phyloP scores from a whole-genome alignment of 306 rosid species.

The Vigna unguiculata region DNA sequence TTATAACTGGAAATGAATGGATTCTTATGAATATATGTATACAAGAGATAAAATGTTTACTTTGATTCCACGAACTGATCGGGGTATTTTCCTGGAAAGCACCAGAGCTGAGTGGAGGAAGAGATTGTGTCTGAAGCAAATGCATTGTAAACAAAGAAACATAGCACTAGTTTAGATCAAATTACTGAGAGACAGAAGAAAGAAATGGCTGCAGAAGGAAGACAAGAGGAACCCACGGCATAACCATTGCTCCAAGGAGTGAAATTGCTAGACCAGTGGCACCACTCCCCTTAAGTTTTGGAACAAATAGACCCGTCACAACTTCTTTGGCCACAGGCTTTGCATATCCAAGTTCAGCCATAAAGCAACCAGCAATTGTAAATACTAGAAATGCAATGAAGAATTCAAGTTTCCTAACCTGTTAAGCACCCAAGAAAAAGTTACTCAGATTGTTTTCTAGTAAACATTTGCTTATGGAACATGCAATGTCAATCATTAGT shows the following conservation, averaged over 20 bases:
- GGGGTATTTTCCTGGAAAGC: conserved; percentile 85
- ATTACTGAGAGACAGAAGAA: not conserved
- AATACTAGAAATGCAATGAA: conserved; percentile 79
- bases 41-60: conserved; percentile 51
- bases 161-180: not conserved
- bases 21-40: not conserved
- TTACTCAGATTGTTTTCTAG: not conserved
- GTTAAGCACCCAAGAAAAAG: conserved; percentile 29
- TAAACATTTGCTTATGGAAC: not conserved
- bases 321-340: conserved; percentile 45
- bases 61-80: conserved; percentile 74
- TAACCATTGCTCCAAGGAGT: conserved; percentile 94
- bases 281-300: conserved; percentile 75
- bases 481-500: conserved; percentile 5
- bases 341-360: conserved; percentile 46
- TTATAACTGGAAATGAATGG: not conserved
- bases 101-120: conserved; percentile 93
- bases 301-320: conserved; percentile 44
- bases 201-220: conserved; percentile 9
- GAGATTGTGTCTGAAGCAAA: conserved; percentile 76
- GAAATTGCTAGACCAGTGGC: conserved; percentile 94
- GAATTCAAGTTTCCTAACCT: conserved; percentile 89
- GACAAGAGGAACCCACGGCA: conserved; percentile 73
- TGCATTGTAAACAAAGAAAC: conserved; percentile 36
- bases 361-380: conserved; percentile 80